A percentile compares a stretch with the other conserved stretches of the same genome.
phyloP scores from a whole-genome alignment of 2,329 filamentous ascomycete species.

The Hypoxylon sp. region DNA sequence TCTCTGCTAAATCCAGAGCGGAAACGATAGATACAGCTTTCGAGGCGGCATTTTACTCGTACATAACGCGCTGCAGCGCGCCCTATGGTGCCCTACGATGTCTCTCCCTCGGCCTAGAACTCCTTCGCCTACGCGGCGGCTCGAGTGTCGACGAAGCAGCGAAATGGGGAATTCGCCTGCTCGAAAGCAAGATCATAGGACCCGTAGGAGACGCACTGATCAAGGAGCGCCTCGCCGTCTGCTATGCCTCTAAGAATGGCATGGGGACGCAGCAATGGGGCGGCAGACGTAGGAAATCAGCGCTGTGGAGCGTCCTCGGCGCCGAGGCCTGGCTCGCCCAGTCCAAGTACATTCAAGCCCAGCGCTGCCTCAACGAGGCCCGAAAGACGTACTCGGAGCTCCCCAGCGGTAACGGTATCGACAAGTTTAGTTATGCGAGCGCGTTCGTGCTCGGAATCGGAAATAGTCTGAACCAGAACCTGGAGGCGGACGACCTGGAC shows the following conservation, averaged over 20 bases:
- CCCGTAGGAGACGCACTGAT: slow-evolving; percentile 84
- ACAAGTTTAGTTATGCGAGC: slow-evolving; percentile 66
- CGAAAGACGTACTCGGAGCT: slow-evolving; percentile 67
- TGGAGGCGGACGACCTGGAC: slow-evolving; percentile 57
- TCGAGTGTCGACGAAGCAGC: slow-evolving; percentile 88
- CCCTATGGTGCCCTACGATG: slow-evolving; percentile 86
- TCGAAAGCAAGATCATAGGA: slow-evolving; percentile 84
- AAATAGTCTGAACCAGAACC: slow-evolving; percentile 63
- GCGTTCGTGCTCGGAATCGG: slow-evolving; percentile 69
- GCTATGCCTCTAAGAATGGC: slow-evolving; percentile 82
- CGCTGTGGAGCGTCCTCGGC: slow-evolving; percentile 87
- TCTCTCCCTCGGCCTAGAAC: slow-evolving; percentile 82
- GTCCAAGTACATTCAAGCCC: slow-evolving; percentile 82
- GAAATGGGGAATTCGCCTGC: slow-evolving; percentile 83
- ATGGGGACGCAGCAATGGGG: slow-evolving; percentile 78
- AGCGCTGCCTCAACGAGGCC: slow-evolving; percentile 81
- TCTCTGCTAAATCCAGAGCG: slow-evolving; percentile 81
- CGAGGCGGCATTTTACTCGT: slow-evolving; percentile 92
- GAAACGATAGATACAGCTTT: slow-evolving; percentile 90
- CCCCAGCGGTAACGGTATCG: slow-evolving; percentile 66
- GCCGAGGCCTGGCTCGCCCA: slow-evolving; percentile 87
- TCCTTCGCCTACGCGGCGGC: slow-evolving; percentile 84
- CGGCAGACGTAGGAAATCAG: slow-evolving; percentile 84
- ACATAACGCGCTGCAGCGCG: slow-evolving; percentile 85
- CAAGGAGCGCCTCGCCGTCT: slow-evolving; percentile 87